Evolutionary conservation across 2,329 filamentous ascomycete genomes (phyloP).

Genomic region (Monosporascus cannonballus): DNA sequence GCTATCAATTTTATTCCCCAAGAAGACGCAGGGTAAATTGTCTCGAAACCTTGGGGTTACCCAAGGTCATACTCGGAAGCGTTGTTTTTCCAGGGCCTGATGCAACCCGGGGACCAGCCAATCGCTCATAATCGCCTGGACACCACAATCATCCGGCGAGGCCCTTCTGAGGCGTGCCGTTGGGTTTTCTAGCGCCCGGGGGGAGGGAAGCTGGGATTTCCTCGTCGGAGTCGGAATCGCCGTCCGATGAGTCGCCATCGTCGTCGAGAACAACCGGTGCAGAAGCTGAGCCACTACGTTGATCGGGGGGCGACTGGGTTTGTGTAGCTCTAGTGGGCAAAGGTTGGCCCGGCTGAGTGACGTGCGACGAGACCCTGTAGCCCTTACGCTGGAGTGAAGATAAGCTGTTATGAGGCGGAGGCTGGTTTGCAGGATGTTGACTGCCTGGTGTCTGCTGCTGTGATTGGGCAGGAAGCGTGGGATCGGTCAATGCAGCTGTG

Average conservation of each 20-base stretch:
- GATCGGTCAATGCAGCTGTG: constrained; percentile 19
- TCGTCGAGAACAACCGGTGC: constrained; percentile 20
- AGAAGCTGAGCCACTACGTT: constrained; percentile 15
- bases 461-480: constrained; percentile 8
- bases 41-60: too few species aligned
- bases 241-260: constrained; percentile 10
- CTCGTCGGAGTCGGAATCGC: constrained; percentile 15
- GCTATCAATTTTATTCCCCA: too few species aligned
- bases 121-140: neutral
- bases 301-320: constrained; percentile 1
- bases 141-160: constrained; percentile 3
- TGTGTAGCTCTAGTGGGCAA: constrained; percentile 5
- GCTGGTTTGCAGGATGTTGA: neutral
- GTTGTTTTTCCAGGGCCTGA: too few species aligned
- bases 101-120: neutral
- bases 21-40: too few species aligned
- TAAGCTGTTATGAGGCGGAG: constrained; percentile 14
- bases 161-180: constrained; percentile 2
- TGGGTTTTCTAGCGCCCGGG: constrained; percentile 6
- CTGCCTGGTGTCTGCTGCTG: constrained; percentile 1
- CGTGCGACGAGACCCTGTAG: constrained; percentile 24
- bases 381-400: constrained; percentile 23
- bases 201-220: constrained; percentile 25
- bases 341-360: constrained; percentile 5
- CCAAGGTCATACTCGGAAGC: too few species aligned